phyloP scores from a whole-genome alignment of 257 asterid genomes.

The Fraxinus pennsylvanica region DNA sequence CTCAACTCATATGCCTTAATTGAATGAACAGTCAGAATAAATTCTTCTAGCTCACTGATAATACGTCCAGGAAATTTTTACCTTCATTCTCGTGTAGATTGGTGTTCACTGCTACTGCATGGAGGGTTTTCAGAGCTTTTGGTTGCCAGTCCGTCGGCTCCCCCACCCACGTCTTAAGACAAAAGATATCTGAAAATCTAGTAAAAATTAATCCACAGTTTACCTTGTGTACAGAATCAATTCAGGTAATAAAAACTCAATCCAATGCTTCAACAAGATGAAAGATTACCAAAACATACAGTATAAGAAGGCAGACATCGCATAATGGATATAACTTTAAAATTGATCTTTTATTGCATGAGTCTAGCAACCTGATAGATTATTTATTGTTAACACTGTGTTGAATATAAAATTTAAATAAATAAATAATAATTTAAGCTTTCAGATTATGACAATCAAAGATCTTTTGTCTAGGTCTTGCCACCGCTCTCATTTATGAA shows the following conservation, averaged over 20 bases:
- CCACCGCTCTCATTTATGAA: not conserved
- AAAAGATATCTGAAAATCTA: slow-evolving; percentile 56
- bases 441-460: not conserved
- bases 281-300: not conserved
- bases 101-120: slow-evolving; percentile 86
- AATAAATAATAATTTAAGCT: not conserved
- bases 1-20: not conserved
- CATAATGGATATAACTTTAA: not conserved
- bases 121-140: slow-evolving; percentile 67
- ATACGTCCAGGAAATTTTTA: slow-evolving; percentile 24
- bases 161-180: slow-evolving; percentile 82
- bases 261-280: not conserved
- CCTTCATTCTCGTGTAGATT: slow-evolving; percentile 92
- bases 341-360: not conserved
- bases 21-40: not conserved
- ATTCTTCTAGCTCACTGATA: not conserved
- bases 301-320: not conserved
- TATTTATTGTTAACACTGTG: not conserved
- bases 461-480: not conserved
- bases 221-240: not conserved
- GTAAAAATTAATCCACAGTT: slow-evolving; percentile 16
- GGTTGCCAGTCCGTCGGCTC: slow-evolving; percentile 83
- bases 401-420: not conserved
- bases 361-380: not conserved
- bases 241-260: not conserved